Base-by-base conservation (phyloP, 2,329 filamentous ascomycete genomes). In the Alternaria burnsii region DNA sequence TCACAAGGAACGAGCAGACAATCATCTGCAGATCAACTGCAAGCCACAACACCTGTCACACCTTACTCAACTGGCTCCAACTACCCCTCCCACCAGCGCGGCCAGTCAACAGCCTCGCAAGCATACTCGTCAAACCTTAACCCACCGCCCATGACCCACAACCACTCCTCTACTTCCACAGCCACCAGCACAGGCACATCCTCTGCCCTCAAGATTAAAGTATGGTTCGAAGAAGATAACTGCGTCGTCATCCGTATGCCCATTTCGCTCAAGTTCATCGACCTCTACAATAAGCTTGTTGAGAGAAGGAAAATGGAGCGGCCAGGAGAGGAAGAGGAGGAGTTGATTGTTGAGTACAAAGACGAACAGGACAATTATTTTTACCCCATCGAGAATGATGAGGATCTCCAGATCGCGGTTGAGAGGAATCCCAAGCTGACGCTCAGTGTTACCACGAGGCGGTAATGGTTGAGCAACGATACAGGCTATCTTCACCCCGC, bases 181-280 rank as follows among this genome's bases (percentile, higher is more conserved):
- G 65, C 65, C 10, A 77, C 78, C 11, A 67, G 60, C 36, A 72
- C 70, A 2, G 70, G 69, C 12, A 60, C 71, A 58, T 72, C 72
- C 18, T 75, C 74, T 10, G 78, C 80, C 2, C 73, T 97, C 82
- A 98, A 97, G 79, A 91, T 98, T 76, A 98, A 98, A 81, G 90
- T 97, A 55, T 95, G 92, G 82, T 97, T 93, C 82, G 91, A 94
- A 59, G 77, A 82, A 67, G 91, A 94, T 62, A 94, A 97, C 68
- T 88, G 96, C 58, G 94, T 97, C 68, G 91, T 95, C 44, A 93
- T 99, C 71, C 89, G 94, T 34, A 92, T 98, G 56, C 91, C 94
- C 0, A 86, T 86, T 1, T 91, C 96, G 55, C 93, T 96, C 71
- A 86, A 86, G 55, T 95, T 90, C 78, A 83, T 87, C 54, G 90